Conservation (phyloP, 2,329 filamentous ascomycete species). For the Phaeoacremonium minimum region DNA sequence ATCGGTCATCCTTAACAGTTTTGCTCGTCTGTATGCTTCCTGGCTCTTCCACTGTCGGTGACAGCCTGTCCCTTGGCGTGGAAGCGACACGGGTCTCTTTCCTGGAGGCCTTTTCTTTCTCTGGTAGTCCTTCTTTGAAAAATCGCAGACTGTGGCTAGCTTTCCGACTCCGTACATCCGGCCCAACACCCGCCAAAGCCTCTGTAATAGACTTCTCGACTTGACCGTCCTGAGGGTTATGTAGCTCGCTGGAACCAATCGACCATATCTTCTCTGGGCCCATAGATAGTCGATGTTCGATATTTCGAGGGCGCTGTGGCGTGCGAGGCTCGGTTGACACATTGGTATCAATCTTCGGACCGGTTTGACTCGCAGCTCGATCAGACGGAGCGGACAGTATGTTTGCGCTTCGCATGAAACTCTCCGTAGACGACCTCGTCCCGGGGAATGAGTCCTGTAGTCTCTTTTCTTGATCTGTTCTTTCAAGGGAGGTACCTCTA, state of each 20-base stretch:
- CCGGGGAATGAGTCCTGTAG: conserved; percentile 18
- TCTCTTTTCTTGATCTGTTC: conserved; percentile 34
- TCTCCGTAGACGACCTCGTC: background rate
- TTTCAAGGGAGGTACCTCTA: conserved; percentile 35
- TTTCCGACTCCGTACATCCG: conserved; percentile 61
- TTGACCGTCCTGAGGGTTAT: conserved; percentile 46
- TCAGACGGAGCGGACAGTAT: too few relatives aligned
- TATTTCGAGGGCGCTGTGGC: conserved; percentile 29
- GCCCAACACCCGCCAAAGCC: conserved; percentile 56
- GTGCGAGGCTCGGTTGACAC: conserved; percentile 18
- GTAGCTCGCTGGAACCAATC: conserved; percentile 48
- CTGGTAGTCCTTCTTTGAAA: conserved; percentile 61
- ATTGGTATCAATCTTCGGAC: too few relatives aligned
- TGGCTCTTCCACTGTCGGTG: conserved; percentile 22
- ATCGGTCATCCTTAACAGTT: conserved; percentile 1
- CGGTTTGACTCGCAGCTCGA: too few relatives aligned
- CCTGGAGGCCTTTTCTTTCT: conserved; percentile 52
- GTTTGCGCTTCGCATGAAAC: too few relatives aligned
- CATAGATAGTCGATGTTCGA: conserved; percentile 36
- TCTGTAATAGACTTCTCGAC: conserved; percentile 64
- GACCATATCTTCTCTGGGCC: conserved; percentile 60
- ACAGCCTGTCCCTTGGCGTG: conserved; percentile 33
- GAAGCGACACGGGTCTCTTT: conserved; percentile 35
- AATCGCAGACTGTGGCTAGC: conserved; percentile 63
- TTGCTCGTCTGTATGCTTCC: conserved; percentile 5